A percentile compares a stretch with the other conserved stretches of the same genome.
Conservation (phyloP, 1,139 yeast species). For the Hansenula sp. region DNA sequence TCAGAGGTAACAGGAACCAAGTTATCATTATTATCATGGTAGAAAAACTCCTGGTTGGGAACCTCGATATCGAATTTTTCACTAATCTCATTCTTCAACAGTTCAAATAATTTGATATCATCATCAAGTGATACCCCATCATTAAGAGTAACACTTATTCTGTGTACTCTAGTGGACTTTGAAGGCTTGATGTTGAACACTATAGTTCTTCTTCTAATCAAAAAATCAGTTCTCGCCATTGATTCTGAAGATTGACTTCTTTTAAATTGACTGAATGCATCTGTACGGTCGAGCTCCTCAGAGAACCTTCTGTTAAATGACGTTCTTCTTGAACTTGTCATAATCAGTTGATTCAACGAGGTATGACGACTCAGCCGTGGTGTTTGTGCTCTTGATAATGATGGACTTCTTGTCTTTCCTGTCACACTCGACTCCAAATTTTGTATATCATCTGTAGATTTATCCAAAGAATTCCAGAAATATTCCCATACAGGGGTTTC, state of each 20-base stretch:
- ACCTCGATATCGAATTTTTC: conserved; percentile 19
- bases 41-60: conserved; percentile 24
- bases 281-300: conserved; percentile 5
- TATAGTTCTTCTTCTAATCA: conserved; percentile 14
- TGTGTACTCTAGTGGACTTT: conserved; percentile 12
- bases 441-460: conserved; percentile 22
- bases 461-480: conserved; percentile 34
- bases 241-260: conserved; percentile 20
- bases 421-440: conserved; percentile 17
- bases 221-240: conserved; percentile 13
- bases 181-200: conserved; percentile 16
- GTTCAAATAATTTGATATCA: conserved; percentile 17
- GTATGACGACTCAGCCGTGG: conserved; percentile 15
- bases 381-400: conserved; percentile 14
- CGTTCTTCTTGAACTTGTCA: conserved; percentile 16
- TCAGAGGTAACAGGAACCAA: conserved; percentile 25
- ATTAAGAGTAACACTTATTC: conserved; percentile 18
- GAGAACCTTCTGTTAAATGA: conserved; percentile 14
- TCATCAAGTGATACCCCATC: conserved; percentile 15
- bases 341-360: conserved; percentile 13
- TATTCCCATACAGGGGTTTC: conserved; percentile 32
- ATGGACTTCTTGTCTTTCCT: conserved; percentile 8
- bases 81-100: conserved; percentile 23
- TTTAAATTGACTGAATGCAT: conserved; percentile 4
- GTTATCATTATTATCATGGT: conserved; percentile 31